A percentile compares a stretch with the other conserved stretches of the same genome.
These are phyloP conservation scores for Debaryomyces prosopidis DNA, from an alignment of 805 yeast genomes.

Conservation along the genomic window DNA sequence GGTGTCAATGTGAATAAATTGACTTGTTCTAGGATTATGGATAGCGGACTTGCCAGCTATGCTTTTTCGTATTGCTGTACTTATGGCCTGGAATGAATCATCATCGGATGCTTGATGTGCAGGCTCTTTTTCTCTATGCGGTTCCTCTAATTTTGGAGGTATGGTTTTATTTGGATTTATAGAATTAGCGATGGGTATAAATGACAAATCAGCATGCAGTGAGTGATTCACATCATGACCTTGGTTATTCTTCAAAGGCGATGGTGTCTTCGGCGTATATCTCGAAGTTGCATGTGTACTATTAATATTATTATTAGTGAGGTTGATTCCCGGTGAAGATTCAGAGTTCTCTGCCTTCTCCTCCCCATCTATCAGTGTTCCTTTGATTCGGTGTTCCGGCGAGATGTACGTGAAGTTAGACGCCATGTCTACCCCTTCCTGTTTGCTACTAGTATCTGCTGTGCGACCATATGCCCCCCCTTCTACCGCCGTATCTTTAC, in stretches of 20 bases:
- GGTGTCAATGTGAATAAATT: neutral
- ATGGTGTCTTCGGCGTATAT: slow-evolving; percentile 7
- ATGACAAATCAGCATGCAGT: slow-evolving; percentile 21
- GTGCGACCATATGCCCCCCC: neutral
- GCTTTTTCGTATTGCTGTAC: slow-evolving; percentile 47
- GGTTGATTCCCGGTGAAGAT: neutral
- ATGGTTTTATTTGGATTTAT: slow-evolving; percentile 10
- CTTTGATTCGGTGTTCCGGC: neutral
- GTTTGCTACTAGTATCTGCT: too few relatives aligned
- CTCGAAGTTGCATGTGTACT: slow-evolving; percentile 1
- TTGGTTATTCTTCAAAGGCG: slow-evolving; percentile 5
- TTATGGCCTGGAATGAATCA: slow-evolving; percentile 49
- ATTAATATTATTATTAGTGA: neutral
- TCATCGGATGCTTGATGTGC: slow-evolving; percentile 16
- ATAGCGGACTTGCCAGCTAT: slow-evolving; percentile 32
- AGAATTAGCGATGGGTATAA: slow-evolving; percentile 20
- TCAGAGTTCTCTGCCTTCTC: neutral
- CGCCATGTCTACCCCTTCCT: neutral
- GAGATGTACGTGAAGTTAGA: slow-evolving; percentile 4
- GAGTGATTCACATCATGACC: slow-evolving; percentile 9
- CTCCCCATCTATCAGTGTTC: neutral
- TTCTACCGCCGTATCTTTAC: neutral
- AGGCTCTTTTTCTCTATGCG: slow-evolving; percentile 1
- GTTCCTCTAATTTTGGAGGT: neutral
- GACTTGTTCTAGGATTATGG: neutral